Evolutionary conservation across 768 basidiomycete species (phyloP).

Genomic region (Harrya chromipes): DNA sequence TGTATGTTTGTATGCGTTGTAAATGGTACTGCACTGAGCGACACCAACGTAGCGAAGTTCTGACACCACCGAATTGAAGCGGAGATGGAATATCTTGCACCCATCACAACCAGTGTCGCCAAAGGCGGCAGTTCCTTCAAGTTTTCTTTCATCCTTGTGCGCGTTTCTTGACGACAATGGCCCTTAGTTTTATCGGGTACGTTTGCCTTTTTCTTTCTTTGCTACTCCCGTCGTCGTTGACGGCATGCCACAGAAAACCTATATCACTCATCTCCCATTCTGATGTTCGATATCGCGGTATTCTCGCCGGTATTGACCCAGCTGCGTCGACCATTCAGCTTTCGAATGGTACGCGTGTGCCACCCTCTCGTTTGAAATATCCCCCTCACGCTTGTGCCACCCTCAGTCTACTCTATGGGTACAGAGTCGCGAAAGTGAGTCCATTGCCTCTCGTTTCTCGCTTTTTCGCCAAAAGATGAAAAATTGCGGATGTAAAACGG

Average conservation of each 20-base stretch:
- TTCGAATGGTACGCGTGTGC: slow-evolving; percentile 61
- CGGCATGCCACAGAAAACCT: slow-evolving; percentile 56
- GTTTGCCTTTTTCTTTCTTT: slow-evolving; percentile 9
- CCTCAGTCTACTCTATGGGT: slow-evolving; percentile 78
- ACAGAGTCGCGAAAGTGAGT: slow-evolving; percentile 79
- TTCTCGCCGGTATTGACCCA: slow-evolving; percentile 83
- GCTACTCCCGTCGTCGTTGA: slow-evolving; percentile 8
- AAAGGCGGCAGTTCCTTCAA: slow-evolving; percentile 10
- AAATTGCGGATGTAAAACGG: slow-evolving; percentile 40
- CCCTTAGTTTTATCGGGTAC: slow-evolving; percentile 75
- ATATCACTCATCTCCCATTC: slow-evolving; percentile 90
- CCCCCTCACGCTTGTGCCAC: not conserved
- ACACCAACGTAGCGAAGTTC: no score
- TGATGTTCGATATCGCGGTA: slow-evolving; percentile 87
- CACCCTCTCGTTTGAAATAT: not conserved
- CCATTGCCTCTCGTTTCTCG: not conserved
- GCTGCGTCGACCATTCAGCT: slow-evolving; percentile 83
- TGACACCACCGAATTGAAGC: slow-evolving; percentile 25
- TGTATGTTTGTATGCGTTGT: no score
- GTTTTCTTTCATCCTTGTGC: slow-evolving; percentile 17
- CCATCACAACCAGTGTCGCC: slow-evolving; percentile 9
- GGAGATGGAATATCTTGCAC: slow-evolving; percentile 24
- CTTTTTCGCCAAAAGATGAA: slow-evolving; percentile 29
- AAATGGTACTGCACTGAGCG: no score
- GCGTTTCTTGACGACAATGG: slow-evolving; percentile 43